Evolutionary conservation across 495 filamentous ascomycete species (phyloP).

Genomic region (Penicillium riverlandense): DNA sequence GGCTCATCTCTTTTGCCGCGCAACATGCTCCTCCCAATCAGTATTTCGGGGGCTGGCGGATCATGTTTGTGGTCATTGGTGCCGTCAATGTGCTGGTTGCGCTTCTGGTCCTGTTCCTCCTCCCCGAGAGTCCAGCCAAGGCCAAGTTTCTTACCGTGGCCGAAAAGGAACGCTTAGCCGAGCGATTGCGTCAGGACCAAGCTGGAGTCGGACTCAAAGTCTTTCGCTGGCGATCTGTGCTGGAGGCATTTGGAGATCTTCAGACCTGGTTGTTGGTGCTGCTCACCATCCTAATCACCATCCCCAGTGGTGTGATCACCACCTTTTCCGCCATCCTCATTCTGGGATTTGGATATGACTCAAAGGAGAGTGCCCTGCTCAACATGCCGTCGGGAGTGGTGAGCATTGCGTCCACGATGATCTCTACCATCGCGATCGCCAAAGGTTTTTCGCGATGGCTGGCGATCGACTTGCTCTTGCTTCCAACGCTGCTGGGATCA

Average conservation of each 20-base stretch:
- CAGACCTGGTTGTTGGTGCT: slow-evolving; percentile 35
- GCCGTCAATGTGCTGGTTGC: slow-evolving; percentile 47
- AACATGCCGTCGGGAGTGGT: slow-evolving; percentile 58
- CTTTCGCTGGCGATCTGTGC: slow-evolving; percentile 26
- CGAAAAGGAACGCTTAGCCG: slow-evolving; percentile 33
- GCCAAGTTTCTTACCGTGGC: slow-evolving; percentile 46
- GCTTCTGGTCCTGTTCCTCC: slow-evolving; percentile 39
- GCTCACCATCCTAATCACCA: slow-evolving; percentile 38
- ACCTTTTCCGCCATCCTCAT: slow-evolving; percentile 44
- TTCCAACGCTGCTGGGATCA: slow-evolving; percentile 43
- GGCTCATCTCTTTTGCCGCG: slow-evolving; percentile 53
- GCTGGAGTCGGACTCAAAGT: slow-evolving; percentile 40
- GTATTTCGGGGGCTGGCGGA: slow-evolving; percentile 47
- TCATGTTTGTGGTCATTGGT: slow-evolving; percentile 59
- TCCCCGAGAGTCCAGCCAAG: slow-evolving; percentile 44
- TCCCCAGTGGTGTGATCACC: slow-evolving; percentile 44
- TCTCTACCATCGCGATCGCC: slow-evolving; percentile 36
- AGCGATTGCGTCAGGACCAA: slow-evolving; percentile 39
- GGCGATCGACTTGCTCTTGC: slow-evolving; percentile 28
- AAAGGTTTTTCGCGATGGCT: slow-evolving; percentile 38
- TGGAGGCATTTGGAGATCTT: slow-evolving; percentile 33
- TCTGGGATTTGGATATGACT: slow-evolving; percentile 36
- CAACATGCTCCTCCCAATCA: slow-evolving; percentile 39
- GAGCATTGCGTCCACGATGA: slow-evolving; percentile 46
- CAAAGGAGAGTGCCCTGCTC: slow-evolving; percentile 44